Conservation (phyloP, 1,139 yeast species). For the Suhomyces wounanorum region DNA sequence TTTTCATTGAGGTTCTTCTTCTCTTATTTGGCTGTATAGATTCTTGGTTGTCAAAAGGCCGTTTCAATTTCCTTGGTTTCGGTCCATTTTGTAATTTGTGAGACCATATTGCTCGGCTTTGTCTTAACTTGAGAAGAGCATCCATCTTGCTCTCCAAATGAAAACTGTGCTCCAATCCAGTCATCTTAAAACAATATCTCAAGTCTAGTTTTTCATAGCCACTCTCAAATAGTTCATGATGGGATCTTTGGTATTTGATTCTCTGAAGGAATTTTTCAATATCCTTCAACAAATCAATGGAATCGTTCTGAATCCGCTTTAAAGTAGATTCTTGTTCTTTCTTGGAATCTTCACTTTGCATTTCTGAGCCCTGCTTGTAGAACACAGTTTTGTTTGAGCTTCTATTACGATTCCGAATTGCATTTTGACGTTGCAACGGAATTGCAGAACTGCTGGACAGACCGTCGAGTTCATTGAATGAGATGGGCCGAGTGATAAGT, state of each 20-base stretch:
- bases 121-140: conserved; percentile 6
- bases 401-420: conserved; percentile 14
- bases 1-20: background rate
- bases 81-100: background rate
- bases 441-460: conserved; percentile 10
- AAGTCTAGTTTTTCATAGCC: conserved; percentile 5
- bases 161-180: conserved; percentile 11
- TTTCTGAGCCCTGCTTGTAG: conserved; percentile 4
- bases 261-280: background rate
- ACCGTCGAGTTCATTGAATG: conserved; percentile 3
- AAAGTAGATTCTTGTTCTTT: conserved; percentile 7
- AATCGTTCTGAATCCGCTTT: conserved; percentile 7
- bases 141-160: conserved; percentile 12
- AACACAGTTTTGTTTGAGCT: conserved; percentile 10
- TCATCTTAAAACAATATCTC: conserved; percentile 7
- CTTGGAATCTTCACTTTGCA: conserved; percentile 4
- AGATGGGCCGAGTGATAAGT: conserved; percentile 11
- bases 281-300: conserved; percentile 3
- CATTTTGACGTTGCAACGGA: conserved; percentile 20
- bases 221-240: conserved; percentile 2
- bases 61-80: background rate
- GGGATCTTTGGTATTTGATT: background rate
- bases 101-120: conserved; percentile 10
- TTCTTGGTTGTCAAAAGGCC: background rate
- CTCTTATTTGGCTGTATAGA: background rate